Base-by-base conservation (phyloP, 495 filamentous ascomycete species). In the Annulohypoxylon nitens region DNA sequence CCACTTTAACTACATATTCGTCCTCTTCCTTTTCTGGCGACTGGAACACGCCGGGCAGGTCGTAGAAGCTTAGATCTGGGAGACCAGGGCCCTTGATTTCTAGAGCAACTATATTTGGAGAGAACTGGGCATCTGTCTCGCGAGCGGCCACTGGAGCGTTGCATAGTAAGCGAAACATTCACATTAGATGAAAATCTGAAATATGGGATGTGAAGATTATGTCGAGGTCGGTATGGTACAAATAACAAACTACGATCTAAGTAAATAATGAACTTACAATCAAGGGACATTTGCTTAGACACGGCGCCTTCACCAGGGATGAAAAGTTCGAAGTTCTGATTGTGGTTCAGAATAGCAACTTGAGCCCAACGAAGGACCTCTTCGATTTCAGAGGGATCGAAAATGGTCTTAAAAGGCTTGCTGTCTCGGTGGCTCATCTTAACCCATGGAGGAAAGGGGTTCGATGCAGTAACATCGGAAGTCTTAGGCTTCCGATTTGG, bases 21-120 rank as follows among this genome's bases (percentile, higher is more conserved):
- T 92, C 89, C n/a, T 89, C 82, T 2, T 86, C 82, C 5, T 88
- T 81, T 41, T 90, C 88, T 0, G 86, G 82, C 0, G 89, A 89
- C 59, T 88, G 88, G 69, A 97, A 93, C 3, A 95, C 88, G 0
- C 93, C 93, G 0, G 93, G 93, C 0, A 97, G 57, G 71, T 97
- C 93, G 69, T 91, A 94, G 67, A 97, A 94, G 0, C 90, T 91
- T 0, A 97, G 78, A 41, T 90, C 89, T 0, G 92, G 90, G 0
- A 95, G 86, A 0, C 84, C 83, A 0, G 92, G 90, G 0, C 88
- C 91, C 0, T 88, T 89, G 11, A 97, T 93, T 43, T 93, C 89
- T 0, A 97, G 71, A 0, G 88, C 86, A 0, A 97, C 87, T 0
- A 93, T 85, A 59, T 97, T 97, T 0, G 93, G 93, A 0, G 90